Evolutionary conservation across 2,329 filamentous ascomycete species (phyloP).

Genomic region (Endothia cerciana): DNA sequence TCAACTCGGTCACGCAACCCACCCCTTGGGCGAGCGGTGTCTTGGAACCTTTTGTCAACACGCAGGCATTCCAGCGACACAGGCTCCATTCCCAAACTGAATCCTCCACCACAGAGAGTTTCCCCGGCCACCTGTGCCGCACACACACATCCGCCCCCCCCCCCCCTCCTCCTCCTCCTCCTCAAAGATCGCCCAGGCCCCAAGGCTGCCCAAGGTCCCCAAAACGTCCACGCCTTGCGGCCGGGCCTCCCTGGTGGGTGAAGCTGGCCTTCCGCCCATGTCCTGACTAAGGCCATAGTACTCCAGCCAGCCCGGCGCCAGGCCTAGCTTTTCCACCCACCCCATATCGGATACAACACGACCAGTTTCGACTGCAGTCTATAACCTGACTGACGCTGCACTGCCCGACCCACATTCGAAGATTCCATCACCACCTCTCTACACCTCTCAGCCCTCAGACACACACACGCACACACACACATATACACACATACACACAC

Average conservation of each 20-base stretch:
- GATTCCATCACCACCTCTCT: constrained; percentile 26
- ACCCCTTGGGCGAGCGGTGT: neutral
- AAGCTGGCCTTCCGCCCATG: neutral
- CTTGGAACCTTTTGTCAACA: too few relatives aligned
- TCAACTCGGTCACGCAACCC: neutral
- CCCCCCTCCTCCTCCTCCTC: too few relatives aligned
- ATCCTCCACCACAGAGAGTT: neutral
- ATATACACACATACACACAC: too few relatives aligned
- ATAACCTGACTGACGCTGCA: constrained; percentile 13
- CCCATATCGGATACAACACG: constrained; percentile 19
- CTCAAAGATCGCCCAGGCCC: too few relatives aligned
- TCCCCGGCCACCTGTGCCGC: neutral
- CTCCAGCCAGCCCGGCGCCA: constrained; percentile 1
- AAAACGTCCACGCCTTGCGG: neutral
- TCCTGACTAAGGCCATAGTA: constrained; percentile 5
- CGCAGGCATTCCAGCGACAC: neutral
- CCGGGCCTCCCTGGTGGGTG: neutral
- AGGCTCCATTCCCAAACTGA: neutral
- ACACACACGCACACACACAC: too few relatives aligned
- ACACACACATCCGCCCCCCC: neutral
- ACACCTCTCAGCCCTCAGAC: constrained; percentile 1
- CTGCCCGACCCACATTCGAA: constrained; percentile 26
- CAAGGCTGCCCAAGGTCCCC: too few relatives aligned
- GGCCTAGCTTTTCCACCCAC: neutral
- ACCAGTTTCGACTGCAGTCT: constrained; percentile 9